Percentiles rank a stretch among this genome's conserved stretches.
phyloP scores from a whole-genome alignment of 192 early-diverging fungal genomes.

The Chytriomyces sp. region DNA sequence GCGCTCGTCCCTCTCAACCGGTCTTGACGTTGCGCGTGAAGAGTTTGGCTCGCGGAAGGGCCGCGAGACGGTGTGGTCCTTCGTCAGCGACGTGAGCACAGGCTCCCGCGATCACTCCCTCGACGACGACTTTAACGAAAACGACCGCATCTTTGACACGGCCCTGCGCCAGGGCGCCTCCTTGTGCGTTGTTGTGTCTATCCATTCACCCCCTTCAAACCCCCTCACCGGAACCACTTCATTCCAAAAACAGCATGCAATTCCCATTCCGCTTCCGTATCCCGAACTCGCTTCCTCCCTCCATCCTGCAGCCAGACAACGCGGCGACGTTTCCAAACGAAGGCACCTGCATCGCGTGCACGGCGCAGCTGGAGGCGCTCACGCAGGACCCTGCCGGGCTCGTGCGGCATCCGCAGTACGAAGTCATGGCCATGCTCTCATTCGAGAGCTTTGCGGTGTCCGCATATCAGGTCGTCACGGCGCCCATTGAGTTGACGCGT shows the following conservation, averaged over 20 bases:
- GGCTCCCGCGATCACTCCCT: constrained; percentile 10
- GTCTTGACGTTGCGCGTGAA: background rate
- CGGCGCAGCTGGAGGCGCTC: background rate
- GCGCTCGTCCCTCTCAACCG: background rate
- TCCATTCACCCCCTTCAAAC: background rate
- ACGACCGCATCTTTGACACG: constrained; percentile 29
- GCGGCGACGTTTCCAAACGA: background rate
- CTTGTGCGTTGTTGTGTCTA: background rate
- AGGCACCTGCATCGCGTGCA: background rate
- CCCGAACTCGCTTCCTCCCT: constrained; percentile 3
- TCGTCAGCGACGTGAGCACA: constrained; percentile 13
- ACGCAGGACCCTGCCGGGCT: background rate
- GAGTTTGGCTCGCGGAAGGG: background rate
- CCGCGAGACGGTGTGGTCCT: constrained; percentile 22
- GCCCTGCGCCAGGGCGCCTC: constrained; percentile 14
- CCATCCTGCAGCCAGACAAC: background rate
- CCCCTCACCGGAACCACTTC: background rate
- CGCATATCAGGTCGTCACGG: constrained; percentile 21
- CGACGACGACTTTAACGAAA: constrained; percentile 26
- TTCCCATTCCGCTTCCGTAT: constrained; percentile 26
- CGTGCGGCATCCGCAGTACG: constrained; percentile 16
- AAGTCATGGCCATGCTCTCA: constrained; percentile 30
- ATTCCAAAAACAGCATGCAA: constrained; percentile 11
- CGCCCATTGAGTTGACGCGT: background rate
- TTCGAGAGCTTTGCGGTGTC: constrained; percentile 23